phyloP scores from a whole-genome alignment of 116 monocot species.

The Posidonia oceanica region DNA sequence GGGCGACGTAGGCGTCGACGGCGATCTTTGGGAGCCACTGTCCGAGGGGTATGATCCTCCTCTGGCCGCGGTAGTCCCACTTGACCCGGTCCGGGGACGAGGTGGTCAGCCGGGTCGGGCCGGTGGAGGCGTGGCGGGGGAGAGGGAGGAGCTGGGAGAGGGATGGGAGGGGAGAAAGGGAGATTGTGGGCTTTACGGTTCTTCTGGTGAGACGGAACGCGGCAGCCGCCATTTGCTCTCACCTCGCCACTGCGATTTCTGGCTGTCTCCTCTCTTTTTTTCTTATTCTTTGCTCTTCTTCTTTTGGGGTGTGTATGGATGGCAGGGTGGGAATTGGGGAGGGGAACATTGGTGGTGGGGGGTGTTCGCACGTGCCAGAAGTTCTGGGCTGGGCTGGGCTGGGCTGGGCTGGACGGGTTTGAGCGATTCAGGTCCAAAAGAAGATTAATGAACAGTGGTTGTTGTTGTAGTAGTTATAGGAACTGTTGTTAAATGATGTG shows the following conservation, averaged over 20 bases:
- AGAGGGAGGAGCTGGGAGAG: not conserved
- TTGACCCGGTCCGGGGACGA: slow-evolving; percentile 38
- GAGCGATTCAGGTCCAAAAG: too few relatives aligned
- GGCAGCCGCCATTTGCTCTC: slow-evolving; percentile 2
- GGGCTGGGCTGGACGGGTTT: too few relatives aligned
- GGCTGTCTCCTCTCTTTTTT: not conserved
- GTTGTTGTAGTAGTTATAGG: too few relatives aligned
- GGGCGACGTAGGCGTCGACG: slow-evolving; percentile 92
- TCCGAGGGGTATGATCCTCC: slow-evolving; percentile 64
- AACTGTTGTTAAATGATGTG: too few relatives aligned
- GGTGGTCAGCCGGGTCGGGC: slow-evolving; percentile 4
- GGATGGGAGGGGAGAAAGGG: not conserved
- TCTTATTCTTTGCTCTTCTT: too few relatives aligned
- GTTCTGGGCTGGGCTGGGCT: too few relatives aligned
- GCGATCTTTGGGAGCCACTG: slow-evolving; percentile 94
- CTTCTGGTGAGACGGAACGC: slow-evolving; percentile 3
- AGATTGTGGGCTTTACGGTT: not conserved
- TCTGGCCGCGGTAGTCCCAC: slow-evolving; percentile 93
- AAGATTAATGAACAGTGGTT: too few relatives aligned
- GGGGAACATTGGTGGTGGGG: too few relatives aligned
- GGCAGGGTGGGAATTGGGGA: too few relatives aligned
- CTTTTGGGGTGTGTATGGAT: too few relatives aligned
- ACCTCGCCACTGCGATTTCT: not conserved
- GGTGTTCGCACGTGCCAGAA: too few relatives aligned
- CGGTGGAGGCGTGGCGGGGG: not conserved